Evolutionary conservation across 768 basidiomycete genomes (phyloP).

Genomic region (Kwoniella mangroviensis): DNA sequence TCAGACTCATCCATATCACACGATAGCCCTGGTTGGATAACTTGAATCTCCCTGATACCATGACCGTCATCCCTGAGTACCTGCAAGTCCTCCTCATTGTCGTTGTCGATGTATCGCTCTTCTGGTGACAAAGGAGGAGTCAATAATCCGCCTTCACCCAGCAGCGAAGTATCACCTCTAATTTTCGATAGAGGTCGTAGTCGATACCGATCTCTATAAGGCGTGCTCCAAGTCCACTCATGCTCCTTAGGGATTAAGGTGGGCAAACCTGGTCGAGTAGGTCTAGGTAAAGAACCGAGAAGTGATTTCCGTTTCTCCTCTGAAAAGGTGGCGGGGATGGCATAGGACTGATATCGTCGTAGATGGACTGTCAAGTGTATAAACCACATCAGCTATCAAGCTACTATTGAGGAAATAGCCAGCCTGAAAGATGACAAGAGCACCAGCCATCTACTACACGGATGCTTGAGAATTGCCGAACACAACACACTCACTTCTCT

Average conservation of each 20-base stretch:
- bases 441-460: too few relatives aligned
- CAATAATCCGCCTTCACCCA: not conserved
- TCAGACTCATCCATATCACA: too few relatives aligned
- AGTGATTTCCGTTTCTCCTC: not conserved
- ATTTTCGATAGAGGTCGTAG: not conserved
- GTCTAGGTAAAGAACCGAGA: not conserved
- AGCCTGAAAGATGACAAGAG: too few relatives aligned
- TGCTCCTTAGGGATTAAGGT: not conserved
- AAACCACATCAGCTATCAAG: not conserved
- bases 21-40: too few relatives aligned
- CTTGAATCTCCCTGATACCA: too few relatives aligned
- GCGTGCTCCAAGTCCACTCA: conserved; percentile 1
- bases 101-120: too few relatives aligned
- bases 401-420: too few relatives aligned
- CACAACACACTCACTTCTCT: conserved; percentile 18
- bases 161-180: not conserved
- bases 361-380: conserved; percentile 11
- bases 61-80: too few relatives aligned
- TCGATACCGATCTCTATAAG: not conserved
- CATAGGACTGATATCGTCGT: conserved; percentile 20
- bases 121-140: conserved; percentile 2
- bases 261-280: not conserved
- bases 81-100: too few relatives aligned
- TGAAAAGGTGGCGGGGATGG: conserved; percentile 1
- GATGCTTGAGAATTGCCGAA: not conserved